A percentile compares a stretch with the other conserved stretches of the same genome.
These are phyloP conservation scores for Calonectria montana DNA, from an alignment of 2,329 filamentous ascomycete genomes.

Conservation along the genomic window DNA sequence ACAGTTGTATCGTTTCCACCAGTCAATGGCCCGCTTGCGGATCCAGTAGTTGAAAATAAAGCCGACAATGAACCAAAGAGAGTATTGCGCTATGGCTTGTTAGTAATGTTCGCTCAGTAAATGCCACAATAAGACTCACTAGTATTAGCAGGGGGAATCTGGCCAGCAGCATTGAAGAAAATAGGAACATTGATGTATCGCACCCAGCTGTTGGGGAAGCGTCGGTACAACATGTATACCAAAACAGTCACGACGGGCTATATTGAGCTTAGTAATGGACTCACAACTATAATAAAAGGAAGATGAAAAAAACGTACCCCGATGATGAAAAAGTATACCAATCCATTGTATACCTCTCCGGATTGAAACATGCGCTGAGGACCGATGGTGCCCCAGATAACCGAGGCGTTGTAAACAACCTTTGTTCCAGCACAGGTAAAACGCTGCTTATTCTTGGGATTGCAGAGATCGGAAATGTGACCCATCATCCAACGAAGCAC, in stretches of 20 bases:
- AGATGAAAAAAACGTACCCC: neutral
- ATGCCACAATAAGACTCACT: neutral
- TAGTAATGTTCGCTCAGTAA: neutral
- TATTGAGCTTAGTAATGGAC: neutral
- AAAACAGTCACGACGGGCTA: constrained; percentile 9
- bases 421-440: constrained; percentile 22
- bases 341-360: constrained; percentile 16
- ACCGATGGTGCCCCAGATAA: constrained; percentile 23
- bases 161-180: constrained; percentile 24
- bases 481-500: constrained; percentile 25
- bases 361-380: constrained; percentile 23
- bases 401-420: constrained; percentile 20
- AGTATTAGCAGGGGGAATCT: constrained; percentile 19
- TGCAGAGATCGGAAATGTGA: constrained; percentile 11
- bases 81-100: constrained; percentile 14
- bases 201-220: constrained; percentile 18
- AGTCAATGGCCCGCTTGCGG: constrained; percentile 16
- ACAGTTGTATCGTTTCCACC: constrained; percentile 28
- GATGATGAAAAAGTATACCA: constrained; percentile 21
- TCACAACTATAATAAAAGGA: neutral
- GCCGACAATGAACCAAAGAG: constrained; percentile 21
- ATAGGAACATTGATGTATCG: constrained; percentile 21
- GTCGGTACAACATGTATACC: constrained; percentile 13
- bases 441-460: constrained; percentile 17
- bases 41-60: constrained; percentile 21